Conservation (phyloP, 495 filamentous ascomycete species). For the Penicillium atrosanguineum region DNA sequence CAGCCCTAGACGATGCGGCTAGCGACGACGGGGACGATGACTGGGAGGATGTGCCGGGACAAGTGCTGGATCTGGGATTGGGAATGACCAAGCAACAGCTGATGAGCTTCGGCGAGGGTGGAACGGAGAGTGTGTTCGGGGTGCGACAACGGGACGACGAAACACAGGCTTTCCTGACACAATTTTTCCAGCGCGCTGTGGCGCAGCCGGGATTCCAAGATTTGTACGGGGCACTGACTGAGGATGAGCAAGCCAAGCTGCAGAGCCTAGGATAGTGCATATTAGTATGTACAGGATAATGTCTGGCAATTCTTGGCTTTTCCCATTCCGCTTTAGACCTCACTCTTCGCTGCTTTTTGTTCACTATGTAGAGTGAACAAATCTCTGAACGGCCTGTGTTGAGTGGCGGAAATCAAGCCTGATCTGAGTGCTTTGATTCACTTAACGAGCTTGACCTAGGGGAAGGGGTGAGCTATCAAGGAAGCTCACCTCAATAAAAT, state of each 20-base stretch:
- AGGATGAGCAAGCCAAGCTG: slow-evolving; percentile 74
- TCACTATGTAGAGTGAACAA: no score
- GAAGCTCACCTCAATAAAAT: no score
- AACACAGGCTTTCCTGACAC: slow-evolving; percentile 75
- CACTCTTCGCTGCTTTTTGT: no score
- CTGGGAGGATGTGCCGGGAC: slow-evolving; percentile 84
- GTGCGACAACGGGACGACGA: slow-evolving; percentile 81
- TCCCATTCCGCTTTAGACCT: no score
- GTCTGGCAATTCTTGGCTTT: neutral
- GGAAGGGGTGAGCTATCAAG: no score
- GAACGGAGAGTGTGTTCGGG: slow-evolving; percentile 49
- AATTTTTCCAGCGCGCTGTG: slow-evolving; percentile 76
- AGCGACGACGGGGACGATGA: slow-evolving; percentile 67
- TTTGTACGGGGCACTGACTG: slow-evolving; percentile 65
- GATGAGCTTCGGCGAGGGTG: slow-evolving; percentile 69
- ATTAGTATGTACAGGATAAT: neutral
- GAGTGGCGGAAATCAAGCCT: no score
- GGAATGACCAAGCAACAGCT: slow-evolving; percentile 68
- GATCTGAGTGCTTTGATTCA: no score
- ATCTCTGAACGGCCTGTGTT: no score
- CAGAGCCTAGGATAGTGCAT: slow-evolving; percentile 30
- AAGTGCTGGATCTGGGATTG: slow-evolving; percentile 67
- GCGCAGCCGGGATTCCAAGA: slow-evolving; percentile 72
- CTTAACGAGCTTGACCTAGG: no score
- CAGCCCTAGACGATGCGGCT: slow-evolving; percentile 53